Percentiles rank a stretch among this genome's conserved stretches.
These are phyloP conservation scores for Hypocreales sp. DNA, from an alignment of 2,329 filamentous ascomycete species.

Conservation along the genomic window DNA sequence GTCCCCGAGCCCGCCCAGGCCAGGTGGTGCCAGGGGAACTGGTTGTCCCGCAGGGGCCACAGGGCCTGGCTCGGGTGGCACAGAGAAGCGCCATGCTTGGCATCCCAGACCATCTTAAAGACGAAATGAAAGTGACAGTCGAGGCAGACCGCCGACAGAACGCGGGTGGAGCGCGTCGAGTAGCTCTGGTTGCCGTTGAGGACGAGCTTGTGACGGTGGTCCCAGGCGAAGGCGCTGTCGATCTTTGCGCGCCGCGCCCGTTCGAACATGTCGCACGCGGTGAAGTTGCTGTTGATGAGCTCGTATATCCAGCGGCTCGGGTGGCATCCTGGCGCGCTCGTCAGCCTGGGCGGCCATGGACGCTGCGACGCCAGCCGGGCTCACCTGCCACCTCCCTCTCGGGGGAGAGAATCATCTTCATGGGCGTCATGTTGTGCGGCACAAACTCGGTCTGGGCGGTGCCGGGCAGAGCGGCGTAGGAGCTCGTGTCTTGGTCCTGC, in stretches of 20 bases:
- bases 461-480: slow-evolving; percentile 18
- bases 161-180: slow-evolving; percentile 8
- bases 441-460: slow-evolving; percentile 13
- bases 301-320: slow-evolving; percentile 26
- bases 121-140: slow-evolving; percentile 26
- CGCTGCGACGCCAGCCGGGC: neutral
- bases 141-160: slow-evolving; percentile 22
- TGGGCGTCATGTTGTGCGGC: slow-evolving; percentile 13
- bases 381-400: slow-evolving; percentile 13
- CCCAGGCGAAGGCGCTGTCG: slow-evolving; percentile 16
- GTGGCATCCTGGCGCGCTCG: slow-evolving; percentile 14
- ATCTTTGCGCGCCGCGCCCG: slow-evolving; percentile 14
- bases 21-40: slow-evolving; percentile 23
- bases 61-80: slow-evolving; percentile 16
- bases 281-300: slow-evolving; percentile 20
- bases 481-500: slow-evolving; percentile 11
- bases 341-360: neutral
- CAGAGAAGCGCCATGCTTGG: slow-evolving; percentile 9
- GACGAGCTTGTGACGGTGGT: slow-evolving; percentile 19
- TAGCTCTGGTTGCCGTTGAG: slow-evolving; percentile 25
- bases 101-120: slow-evolving; percentile 20
- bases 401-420: slow-evolving; percentile 13
- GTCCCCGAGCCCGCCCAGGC: slow-evolving; percentile 17
- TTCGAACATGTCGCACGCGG: slow-evolving; percentile 19
- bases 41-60: slow-evolving; percentile 18